Evolutionary conservation across 2,329 filamentous ascomycete species (phyloP), one percentile per base, ranked within the genome.

Genomic region (Calonectria pteridis): DNA sequence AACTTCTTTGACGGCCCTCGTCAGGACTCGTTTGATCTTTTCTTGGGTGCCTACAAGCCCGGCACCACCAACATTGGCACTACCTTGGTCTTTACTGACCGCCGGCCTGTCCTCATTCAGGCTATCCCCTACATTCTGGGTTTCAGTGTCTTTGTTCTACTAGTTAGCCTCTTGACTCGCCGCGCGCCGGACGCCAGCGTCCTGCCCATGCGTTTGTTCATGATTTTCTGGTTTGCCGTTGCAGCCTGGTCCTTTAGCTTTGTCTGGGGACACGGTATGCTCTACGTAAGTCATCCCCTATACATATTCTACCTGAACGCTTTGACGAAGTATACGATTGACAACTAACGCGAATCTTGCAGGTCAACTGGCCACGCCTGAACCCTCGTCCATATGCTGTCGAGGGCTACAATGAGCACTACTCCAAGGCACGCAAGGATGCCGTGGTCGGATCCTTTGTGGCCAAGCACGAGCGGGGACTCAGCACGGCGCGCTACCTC

Each of bases 291-390:
- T 92, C 58, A 20, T 35, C 31, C 46, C 11, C 68, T 75, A n/a
- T n/a, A n/a, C n/a, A n/a, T n/a, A 1, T 51, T 35, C 55, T 58
- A 51, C 28, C 16, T 37, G 33, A 3, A 40, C 1, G 3, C 28
- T 37, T 62, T n/a, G 35, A n/a, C 53, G 1, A 2, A 26, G 6
- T 14, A 49, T 50, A 71, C n/a, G 28, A 59, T 33, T 10, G 11
- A 29, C 55, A 51, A 62, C 76, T 78, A 67, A 80, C 69, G 65
- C 16, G 4, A 16, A n/a, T 58, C 55, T 55, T 26, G 3, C 26
- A 98, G 95, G 96, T 98, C 78, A 98, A 98, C 86, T 99, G 97
- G 97, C 97, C 97, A 13, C 98, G 98, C 83, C 91, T 99, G 62
- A 98, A 97, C 84, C 96, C 95, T 14, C 93, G 95, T 20, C 92